phyloP scores from a whole-genome alignment of 495 filamentous ascomycete species.

The Penicillium paxilli region DNA sequence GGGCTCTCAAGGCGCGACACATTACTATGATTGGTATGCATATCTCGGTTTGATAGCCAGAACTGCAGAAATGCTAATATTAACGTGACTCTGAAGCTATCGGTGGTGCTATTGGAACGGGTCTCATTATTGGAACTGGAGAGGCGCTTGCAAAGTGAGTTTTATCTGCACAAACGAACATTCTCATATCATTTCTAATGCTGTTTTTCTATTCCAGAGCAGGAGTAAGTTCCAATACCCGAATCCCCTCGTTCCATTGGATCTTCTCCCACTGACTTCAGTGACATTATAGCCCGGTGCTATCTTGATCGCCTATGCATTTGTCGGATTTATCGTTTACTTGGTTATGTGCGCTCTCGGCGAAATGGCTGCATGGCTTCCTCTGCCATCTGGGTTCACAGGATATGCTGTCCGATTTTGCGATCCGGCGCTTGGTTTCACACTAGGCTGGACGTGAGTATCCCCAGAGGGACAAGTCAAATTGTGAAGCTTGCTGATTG shows the following conservation, averaged over 20 bases:
- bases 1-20: conserved; percentile 72
- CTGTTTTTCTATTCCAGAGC: conserved; percentile 29
- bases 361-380: conserved; percentile 71
- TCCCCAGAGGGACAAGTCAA: not conserved
- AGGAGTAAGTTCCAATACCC: conserved; percentile 35
- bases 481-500: not conserved
- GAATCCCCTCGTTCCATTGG: not conserved
- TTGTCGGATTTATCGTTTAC: conserved; percentile 63
- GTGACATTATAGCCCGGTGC: conserved; percentile 72
- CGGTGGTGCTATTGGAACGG: conserved; percentile 83
- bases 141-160: conserved; percentile 58
- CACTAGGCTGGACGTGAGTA: conserved; percentile 59
- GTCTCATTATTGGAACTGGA: conserved; percentile 66
- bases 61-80: not conserved
- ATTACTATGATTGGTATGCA: conserved; percentile 74
- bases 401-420: conserved; percentile 63
- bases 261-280: conserved; percentile 21
- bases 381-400: conserved; percentile 59
- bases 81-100: conserved; percentile 52
- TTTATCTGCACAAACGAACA: not conserved
- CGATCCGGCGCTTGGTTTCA: conserved; percentile 68
- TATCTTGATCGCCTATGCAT: conserved; percentile 67
- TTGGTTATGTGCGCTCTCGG: conserved; percentile 66
- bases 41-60: no score
- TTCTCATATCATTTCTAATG: conserved; percentile 6